Base-by-base conservation (phyloP, 805 yeast genomes). In the Middelhovenomyces tepae region DNA sequence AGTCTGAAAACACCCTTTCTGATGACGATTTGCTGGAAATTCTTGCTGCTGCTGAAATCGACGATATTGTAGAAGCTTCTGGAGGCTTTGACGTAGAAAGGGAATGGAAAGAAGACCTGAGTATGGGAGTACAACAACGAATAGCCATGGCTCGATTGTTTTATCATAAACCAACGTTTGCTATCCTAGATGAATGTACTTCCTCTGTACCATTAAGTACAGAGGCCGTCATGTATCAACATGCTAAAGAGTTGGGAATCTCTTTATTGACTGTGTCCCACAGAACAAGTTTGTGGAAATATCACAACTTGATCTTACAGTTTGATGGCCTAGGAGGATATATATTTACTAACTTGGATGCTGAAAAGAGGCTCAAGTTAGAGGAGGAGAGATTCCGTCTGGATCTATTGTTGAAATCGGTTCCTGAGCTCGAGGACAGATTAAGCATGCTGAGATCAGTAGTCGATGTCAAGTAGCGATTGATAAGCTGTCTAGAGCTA, bases 121-220 rank as follows among this genome's bases (percentile, higher is more conserved):
- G 93, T 2, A 76, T 78, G 43, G 96, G 97, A 17, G 93, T 87
- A 16, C 95, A 87, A 56, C 96, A 87, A 55, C 65, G 95, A 46
- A 66, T 87, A 43, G 95, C 95, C 9, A 78, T 89, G 81, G 95
- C 94, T 2, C 70, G 96, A 48, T 66, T 87, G 57, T 87, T 82
- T 52, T 87, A 86, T 53, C 95, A 87, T 56, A 69, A 71, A 48
- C 97, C 97, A 2, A 80, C 75, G 55, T 87, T 86, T 65, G 97
- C 97, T 0, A 94, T 87, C 16, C 64, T 87, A 43, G 97, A 87
- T 59, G 97, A 87, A 62, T 87, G 95, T 57, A 87, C 97, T 1
- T 84, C 95, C 3, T 89, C 94, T 1, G 94, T 87, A 2, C 78
- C 95, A 0, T 83, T 91, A 7, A 82, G 80, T 39, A 78, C 86